Percentiles rank a stretch among this genome's conserved stretches.
Conservation (phyloP, 169 alveolate genomes). For the Plasmodium blacklocki region DNA sequence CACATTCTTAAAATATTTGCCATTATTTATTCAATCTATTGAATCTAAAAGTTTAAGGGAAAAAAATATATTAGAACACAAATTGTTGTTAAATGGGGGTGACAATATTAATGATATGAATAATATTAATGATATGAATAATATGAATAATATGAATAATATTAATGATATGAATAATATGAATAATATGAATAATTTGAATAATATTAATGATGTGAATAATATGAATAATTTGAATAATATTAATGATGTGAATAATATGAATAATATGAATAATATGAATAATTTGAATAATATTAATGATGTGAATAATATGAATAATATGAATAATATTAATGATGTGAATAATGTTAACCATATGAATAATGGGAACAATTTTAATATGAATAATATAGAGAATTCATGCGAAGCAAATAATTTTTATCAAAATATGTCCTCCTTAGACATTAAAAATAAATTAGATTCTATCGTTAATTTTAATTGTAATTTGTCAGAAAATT, state of each 20-base stretch:
- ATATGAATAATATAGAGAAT: too few relatives aligned
- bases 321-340: background rate
- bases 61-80: slow-evolving; percentile 37
- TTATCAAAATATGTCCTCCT: slow-evolving; percentile 15
- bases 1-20: slow-evolving; percentile 61
- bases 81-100: slow-evolving; percentile 5
- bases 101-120: background rate
- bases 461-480: slow-evolving; percentile 49
- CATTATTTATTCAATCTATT: slow-evolving; percentile 50
- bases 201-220: background rate
- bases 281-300: too few relatives aligned
- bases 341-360: background rate
- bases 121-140: too few relatives aligned
- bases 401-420: background rate
- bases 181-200: background rate
- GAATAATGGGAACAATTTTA: too few relatives aligned
- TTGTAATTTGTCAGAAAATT: slow-evolving; percentile 60
- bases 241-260: too few relatives aligned
- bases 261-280: too few relatives aligned
- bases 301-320: too few relatives aligned
- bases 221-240: background rate
- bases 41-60: slow-evolving; percentile 69
- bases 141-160: too few relatives aligned
- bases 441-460: slow-evolving; percentile 46
- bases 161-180: too few relatives aligned